Percentiles rank a stretch among this genome's conserved stretches.
These are phyloP conservation scores for Trametes villosa DNA, from an alignment of 768 basidiomycete genomes.

Conservation along the genomic window DNA sequence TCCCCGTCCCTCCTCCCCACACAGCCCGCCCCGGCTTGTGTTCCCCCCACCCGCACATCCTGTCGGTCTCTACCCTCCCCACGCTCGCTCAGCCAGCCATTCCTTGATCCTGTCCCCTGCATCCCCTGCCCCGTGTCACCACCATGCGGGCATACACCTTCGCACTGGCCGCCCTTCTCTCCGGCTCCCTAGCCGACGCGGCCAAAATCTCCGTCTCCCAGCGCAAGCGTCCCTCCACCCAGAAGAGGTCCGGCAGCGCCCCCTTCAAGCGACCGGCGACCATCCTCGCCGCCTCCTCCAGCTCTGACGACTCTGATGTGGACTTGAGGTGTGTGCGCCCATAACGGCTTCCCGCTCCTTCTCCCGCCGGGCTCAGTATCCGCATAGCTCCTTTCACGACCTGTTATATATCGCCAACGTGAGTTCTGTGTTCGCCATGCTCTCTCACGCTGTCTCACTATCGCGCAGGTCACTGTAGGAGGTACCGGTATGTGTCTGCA, in stretches of 20 bases:
- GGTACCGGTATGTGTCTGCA: constrained; percentile 53
- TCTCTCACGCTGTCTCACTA: constrained; percentile 1
- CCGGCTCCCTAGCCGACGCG: constrained; percentile 47
- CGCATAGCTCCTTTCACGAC: constrained; percentile 70
- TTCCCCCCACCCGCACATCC: constrained; percentile 20
- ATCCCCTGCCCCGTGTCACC: constrained; percentile 29
- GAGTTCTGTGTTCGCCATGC: constrained; percentile 34
- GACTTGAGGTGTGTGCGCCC: constrained; percentile 36
- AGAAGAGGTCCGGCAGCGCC: constrained; percentile 42
- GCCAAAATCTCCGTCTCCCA: constrained; percentile 53
- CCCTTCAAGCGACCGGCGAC: constrained; percentile 24
- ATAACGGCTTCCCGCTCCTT: neutral
- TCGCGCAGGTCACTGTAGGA: constrained; percentile 65
- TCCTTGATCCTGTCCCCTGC: constrained; percentile 23
- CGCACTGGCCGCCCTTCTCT: constrained; percentile 43
- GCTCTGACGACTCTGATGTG: constrained; percentile 36
- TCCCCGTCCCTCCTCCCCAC: constrained; percentile 10
- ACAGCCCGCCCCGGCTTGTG: constrained; percentile 6
- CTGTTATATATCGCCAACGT: constrained; percentile 81
- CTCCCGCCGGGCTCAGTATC: neutral
- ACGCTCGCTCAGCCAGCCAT: constrained; percentile 31
- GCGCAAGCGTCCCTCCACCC: constrained; percentile 37
- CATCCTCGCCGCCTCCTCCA: constrained; percentile 37
- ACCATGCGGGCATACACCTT: constrained; percentile 48
- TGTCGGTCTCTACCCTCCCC: constrained; percentile 25